A percentile compares a stretch with the other conserved stretches of the same genome.
Conservation (phyloP, 257 asterid genomes). For the Primulina tabacum region DNA sequence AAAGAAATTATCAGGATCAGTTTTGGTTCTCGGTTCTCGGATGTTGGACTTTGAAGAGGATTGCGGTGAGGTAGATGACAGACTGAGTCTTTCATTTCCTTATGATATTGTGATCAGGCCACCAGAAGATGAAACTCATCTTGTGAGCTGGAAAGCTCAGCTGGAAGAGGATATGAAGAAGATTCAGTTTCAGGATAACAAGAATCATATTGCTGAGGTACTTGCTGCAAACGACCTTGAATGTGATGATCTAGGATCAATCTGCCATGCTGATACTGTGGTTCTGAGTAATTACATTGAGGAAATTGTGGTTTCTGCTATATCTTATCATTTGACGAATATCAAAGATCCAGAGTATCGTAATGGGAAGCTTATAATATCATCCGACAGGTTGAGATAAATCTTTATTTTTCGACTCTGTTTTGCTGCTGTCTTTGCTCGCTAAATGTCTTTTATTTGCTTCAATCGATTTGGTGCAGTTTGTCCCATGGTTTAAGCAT, state of each 20-base stretch:
- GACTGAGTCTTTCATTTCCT: constrained; percentile 61
- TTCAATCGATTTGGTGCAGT: constrained; percentile 41
- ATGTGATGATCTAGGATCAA: constrained; percentile 83
- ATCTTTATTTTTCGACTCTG: constrained; percentile 3
- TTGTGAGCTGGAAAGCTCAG: constrained; percentile 78
- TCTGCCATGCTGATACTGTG: constrained; percentile 68
- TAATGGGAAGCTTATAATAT: constrained; percentile 89
- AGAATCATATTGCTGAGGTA: constrained; percentile 82
- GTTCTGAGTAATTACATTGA: constrained; percentile 65
- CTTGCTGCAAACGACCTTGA: constrained; percentile 92
- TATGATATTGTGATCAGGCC: constrained; percentile 79
- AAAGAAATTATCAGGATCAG: constrained; percentile 73
- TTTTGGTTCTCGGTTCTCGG: constrained; percentile 90
- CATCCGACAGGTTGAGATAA: constrained; percentile 65
- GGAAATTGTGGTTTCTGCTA: constrained; percentile 85
- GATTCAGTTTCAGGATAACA: constrained; percentile 81
- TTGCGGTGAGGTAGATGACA: constrained; percentile 56
- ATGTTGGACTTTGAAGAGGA: constrained; percentile 59
- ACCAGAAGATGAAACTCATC: constrained; percentile 82
- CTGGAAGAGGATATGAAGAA: constrained; percentile 81
- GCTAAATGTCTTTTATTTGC: constrained; percentile 10
- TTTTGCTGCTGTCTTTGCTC: not conserved
- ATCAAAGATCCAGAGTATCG: constrained; percentile 80
- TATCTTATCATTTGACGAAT: constrained; percentile 74
- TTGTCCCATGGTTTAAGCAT: constrained; percentile 85